These are phyloP conservation scores for Trametes versicolor DNA, from an alignment of 1,284 basidiomycete genomes.

Conservation along the genomic window DNA sequence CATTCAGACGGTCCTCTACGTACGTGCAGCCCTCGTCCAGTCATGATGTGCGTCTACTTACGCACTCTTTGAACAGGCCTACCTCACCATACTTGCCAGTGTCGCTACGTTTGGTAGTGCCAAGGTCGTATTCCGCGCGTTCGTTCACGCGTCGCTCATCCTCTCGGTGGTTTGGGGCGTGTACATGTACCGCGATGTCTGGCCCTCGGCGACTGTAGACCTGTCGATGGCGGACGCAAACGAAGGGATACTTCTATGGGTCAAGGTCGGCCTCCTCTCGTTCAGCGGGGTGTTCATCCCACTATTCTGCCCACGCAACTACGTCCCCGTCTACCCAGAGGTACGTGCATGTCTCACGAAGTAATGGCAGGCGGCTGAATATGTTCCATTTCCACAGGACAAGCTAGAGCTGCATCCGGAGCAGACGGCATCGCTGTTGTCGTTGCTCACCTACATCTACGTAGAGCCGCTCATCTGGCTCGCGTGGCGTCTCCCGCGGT, in stretches of 20 bases:
- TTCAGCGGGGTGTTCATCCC: constrained; percentile 55
- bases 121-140: constrained; percentile 8
- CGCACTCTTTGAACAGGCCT: constrained; percentile 10
- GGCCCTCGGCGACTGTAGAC: constrained; percentile 55
- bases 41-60: too few species aligned
- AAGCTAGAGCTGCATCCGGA: constrained; percentile 43
- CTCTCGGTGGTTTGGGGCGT: constrained; percentile 44
- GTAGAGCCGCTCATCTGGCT: constrained; percentile 45
- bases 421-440: constrained; percentile 48
- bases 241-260: constrained; percentile 48
- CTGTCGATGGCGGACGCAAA: constrained; percentile 50
- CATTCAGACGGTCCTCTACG: constrained; percentile 19
- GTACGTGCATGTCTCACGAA: constrained; percentile 27
- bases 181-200: constrained; percentile 60
- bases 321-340: constrained; percentile 53
- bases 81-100: constrained; percentile 11
- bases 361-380: constrained; percentile 9
- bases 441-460: constrained; percentile 44
- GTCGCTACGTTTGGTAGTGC: constrained; percentile 8
- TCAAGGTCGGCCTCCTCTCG: constrained; percentile 49
- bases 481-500: constrained; percentile 42
- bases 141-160: constrained; percentile 22
- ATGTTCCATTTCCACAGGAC: constrained; percentile 32
- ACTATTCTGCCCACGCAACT: constrained; percentile 53
- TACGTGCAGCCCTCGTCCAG: constrained; percentile 15